Conservation (phyloP, 73 alveolate genomes). For the Tetrahymena elliotti region DNA sequence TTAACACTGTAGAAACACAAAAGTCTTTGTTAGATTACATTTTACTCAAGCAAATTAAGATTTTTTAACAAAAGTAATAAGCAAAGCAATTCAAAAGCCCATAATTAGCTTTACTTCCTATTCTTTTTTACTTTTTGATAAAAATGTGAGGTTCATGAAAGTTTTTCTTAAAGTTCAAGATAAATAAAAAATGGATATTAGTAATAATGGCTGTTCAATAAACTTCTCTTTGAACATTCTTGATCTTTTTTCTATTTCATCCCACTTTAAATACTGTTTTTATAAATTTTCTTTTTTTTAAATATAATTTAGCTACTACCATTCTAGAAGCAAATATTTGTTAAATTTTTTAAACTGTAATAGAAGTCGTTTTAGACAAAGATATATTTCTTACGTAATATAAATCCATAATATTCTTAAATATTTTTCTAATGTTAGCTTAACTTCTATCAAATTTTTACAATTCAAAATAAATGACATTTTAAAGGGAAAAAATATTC, state of each 20-base stretch:
- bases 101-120: background rate
- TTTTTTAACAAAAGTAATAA: too few relatives aligned
- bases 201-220: background rate
- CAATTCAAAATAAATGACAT: too few relatives aligned
- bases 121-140: background rate
- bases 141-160: background rate
- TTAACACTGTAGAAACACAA: background rate
- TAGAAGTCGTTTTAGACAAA: background rate
- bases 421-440: too few relatives aligned
- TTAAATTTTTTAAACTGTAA: background rate
- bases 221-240: too few relatives aligned
- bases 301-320: too few relatives aligned
- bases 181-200: background rate
- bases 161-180: background rate
- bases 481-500: too few relatives aligned
- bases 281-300: too few relatives aligned
- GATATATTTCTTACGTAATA: background rate
- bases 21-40: background rate
- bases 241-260: background rate
- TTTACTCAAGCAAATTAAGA: background rate
- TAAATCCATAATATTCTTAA: background rate
- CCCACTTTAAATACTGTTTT: background rate
- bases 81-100: background rate
- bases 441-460: too few relatives aligned
- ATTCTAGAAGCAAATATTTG: too few relatives aligned